Base-by-base conservation (phyloP, 2,329 filamentous ascomycete genomes). In the Arthrinium phaeospermum region DNA sequence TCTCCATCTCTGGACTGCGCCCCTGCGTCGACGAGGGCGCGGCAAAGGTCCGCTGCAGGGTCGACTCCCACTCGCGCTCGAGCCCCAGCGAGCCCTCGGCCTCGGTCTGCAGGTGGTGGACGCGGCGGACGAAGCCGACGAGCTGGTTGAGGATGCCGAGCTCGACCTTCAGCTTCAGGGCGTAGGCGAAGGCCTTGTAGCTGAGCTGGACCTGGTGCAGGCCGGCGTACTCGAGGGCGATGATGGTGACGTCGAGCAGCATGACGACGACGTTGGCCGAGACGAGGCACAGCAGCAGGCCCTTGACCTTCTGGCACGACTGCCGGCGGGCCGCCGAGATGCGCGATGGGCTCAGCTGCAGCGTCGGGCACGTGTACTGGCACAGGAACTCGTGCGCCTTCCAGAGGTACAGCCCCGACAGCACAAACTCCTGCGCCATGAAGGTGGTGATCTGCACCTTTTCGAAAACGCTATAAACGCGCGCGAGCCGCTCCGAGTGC, bases 131-230 rank as follows among this genome's bases (percentile, higher is more conserved):
- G 16, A 64, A 64, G 19, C 34, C 57, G 34, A 64, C 57, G 45
- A 85, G 79, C 16, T 80, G 81, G 44, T 88, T 82, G 13, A 91
- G 81, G 49, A 91, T 85, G n/a, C 87, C 85, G 73, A 86, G 85
- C 78, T 91, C 89, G 19, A 89, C 83, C 73, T 88, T 88, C 46
- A 88, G 81, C 74, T 86, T 86, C 74, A 86, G 77, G 67, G 80
- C 82, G 76, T 86, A 86, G 6, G 84, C 81, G 22, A 83, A 82
- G 12, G 81, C 80, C 75, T 85, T 85, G 44, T 83, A 77, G 6
- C 79, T 82, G 22, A 81, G 82, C 74, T 85, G 83, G 24, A 84
- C 75, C 1, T 80, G 78, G 47, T 83, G 83, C 24, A 84, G 78
- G 71, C 81, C 78, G 49, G 82, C 82, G 75, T 83, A 84, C 49